phyloP scores from a whole-genome alignment of 2,329 filamentous ascomycete species.

The Didymella exigua region DNA sequence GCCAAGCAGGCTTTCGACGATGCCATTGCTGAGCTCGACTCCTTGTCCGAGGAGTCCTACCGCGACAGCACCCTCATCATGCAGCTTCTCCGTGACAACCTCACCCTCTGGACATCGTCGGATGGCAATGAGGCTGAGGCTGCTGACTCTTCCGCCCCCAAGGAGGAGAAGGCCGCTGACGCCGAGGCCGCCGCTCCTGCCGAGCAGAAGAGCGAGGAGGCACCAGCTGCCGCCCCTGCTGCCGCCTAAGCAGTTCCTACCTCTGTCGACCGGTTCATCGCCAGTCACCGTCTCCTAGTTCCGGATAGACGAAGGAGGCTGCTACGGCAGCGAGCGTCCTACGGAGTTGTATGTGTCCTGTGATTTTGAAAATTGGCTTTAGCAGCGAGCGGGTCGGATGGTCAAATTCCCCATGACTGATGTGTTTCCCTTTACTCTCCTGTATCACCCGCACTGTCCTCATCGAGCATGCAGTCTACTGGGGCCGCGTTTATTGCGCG shows the following conservation, averaged over 20 bases:
- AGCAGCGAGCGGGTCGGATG: slow-evolving; percentile 49
- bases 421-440: slow-evolving; percentile 46
- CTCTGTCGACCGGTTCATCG: slow-evolving; percentile 43
- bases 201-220: slow-evolving; percentile 42
- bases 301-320: slow-evolving; percentile 42
- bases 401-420: slow-evolving; percentile 49
- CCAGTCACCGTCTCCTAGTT: slow-evolving; percentile 41
- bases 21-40: slow-evolving; percentile 98
- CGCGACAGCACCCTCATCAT: slow-evolving; percentile 99
- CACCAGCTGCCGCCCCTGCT: slow-evolving; percentile 40
- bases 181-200: slow-evolving; percentile 54
- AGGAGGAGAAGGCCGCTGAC: slow-evolving; percentile 66
- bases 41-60: slow-evolving; percentile 96
- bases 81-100: slow-evolving; percentile 97
- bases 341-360: slow-evolving; percentile 48
- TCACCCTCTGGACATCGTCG: slow-evolving; percentile 96
- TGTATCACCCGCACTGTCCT: slow-evolving; percentile 33
- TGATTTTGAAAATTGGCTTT: slow-evolving; percentile 50
- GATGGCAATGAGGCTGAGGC: slow-evolving; percentile 81
- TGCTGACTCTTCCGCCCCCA: slow-evolving; percentile 61
- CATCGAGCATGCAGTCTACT: slow-evolving; percentile 31
- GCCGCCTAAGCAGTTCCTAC: slow-evolving; percentile 42
- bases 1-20: slow-evolving; percentile 99
- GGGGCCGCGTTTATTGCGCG: slow-evolving; percentile 26
- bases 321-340: slow-evolving; percentile 45